Evolutionary conservation across 2,329 filamentous ascomycete genomes (phyloP).

Genomic region (Teratosphaeria nubilosa): DNA sequence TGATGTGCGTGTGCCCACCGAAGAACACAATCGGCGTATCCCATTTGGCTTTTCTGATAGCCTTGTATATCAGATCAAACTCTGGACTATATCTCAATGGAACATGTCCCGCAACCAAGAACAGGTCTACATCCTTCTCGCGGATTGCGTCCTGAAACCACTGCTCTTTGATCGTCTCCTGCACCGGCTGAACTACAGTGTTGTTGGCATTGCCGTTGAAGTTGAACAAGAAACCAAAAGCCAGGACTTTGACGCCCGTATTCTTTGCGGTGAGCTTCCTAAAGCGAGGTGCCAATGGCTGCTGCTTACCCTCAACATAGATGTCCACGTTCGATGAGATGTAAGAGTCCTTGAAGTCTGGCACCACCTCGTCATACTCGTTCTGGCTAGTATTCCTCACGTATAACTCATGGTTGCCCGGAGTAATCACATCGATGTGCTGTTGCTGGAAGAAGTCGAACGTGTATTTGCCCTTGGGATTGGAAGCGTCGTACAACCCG

Average conservation of each 20-base stretch:
- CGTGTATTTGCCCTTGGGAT: constrained; percentile 78
- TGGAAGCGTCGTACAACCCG: constrained; percentile 82
- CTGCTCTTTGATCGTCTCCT: constrained; percentile 66
- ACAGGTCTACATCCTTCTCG: constrained; percentile 72
- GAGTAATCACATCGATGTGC: constrained; percentile 71
- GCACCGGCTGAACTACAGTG: constrained; percentile 69
- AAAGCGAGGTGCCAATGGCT: constrained; percentile 71
- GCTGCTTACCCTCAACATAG: constrained; percentile 55
- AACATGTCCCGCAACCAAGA: constrained; percentile 78
- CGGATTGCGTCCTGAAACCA: constrained; percentile 84
- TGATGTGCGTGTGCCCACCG: constrained; percentile 80
- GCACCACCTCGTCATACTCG: constrained; percentile 71
- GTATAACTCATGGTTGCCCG: constrained; percentile 94
- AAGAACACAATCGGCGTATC: constrained; percentile 84
- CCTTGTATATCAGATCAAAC: constrained; percentile 65
- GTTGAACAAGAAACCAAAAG: constrained; percentile 92
- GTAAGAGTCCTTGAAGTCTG: constrained; percentile 70
- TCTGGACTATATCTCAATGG: constrained; percentile 66
- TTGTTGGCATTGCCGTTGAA: constrained; percentile 89
- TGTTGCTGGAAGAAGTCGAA: constrained; percentile 81
- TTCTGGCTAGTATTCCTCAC: constrained; percentile 63
- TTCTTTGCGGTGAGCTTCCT: constrained; percentile 88
- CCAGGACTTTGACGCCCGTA: constrained; percentile 69
- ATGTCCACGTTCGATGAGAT: constrained; percentile 92
- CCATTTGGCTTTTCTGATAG: constrained; percentile 66